Conservation (phyloP, 2,329 filamentous ascomycete species). For the Dothistroma septosporum region DNA sequence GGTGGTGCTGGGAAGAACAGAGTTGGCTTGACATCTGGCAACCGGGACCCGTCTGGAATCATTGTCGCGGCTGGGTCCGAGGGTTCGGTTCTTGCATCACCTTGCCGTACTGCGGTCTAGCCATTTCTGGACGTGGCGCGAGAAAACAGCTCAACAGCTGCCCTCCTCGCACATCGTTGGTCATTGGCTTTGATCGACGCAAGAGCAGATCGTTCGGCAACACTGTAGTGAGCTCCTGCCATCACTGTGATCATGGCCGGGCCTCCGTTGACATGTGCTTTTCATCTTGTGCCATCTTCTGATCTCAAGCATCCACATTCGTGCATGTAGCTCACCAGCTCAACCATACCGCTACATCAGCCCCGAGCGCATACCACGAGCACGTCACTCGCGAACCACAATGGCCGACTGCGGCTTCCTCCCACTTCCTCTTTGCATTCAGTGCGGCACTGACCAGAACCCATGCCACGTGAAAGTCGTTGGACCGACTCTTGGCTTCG, state of each 20-base stretch:
- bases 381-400: neutral
- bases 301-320: neutral
- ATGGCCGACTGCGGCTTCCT: conserved; percentile 28
- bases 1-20: too few species aligned
- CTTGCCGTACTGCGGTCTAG: neutral
- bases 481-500: conserved; percentile 37
- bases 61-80: too few species aligned
- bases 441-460: conserved; percentile 38
- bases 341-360: neutral
- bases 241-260: too few species aligned
- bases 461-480: conserved; percentile 39
- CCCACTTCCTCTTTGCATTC: conserved; percentile 35
- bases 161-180: neutral
- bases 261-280: neutral
- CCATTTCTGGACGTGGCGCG: neutral
- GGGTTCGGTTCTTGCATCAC: too few species aligned
- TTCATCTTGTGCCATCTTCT: neutral
- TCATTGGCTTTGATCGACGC: neutral
- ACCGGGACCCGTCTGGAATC: too few species aligned
- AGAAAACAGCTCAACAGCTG: too few species aligned
- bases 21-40: too few species aligned
- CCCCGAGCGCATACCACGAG: neutral
- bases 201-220: neutral
- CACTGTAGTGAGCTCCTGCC: neutral
- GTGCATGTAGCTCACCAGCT: neutral